Base-by-base conservation (phyloP, 768 basidiomycete genomes). In the Stropharia rugosoannulata region DNA sequence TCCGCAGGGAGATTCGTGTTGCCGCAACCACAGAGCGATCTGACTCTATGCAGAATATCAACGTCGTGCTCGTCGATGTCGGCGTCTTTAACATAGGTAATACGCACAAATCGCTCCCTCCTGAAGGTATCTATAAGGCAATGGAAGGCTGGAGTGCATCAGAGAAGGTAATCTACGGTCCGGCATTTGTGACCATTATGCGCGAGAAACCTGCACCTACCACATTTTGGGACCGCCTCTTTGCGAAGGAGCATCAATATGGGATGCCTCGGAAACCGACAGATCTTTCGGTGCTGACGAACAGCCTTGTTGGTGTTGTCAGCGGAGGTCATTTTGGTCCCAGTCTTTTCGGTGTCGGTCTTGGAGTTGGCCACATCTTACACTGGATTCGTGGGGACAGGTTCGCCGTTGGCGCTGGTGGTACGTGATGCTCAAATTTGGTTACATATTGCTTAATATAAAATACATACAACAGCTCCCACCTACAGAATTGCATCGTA, bases 391-490 rank as follows among this genome's bases (percentile, higher is more conserved):
- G 80, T 32, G 89, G 90, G 2, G 82, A 89, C 51, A 71, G 89
- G 37, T 82, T 90, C 63, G 80, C 84, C 16, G 72, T 93, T 53
- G 92, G 92, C 55, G 86, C 92, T 49, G 92, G 91, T 69, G 89
- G 90, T 93, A 64, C 63, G 81, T 70, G 16, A 0, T 22, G 18
- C 29, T 32, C 15, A 39, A 16, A 29, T 43, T 35, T 46, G 46
- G 9, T 27, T 27, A 58, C 49, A 40, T 44, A 7, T 45, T 10
- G n/a, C 13, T 18, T 40, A 57, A 32, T 25, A 41, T 54, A 67
- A 10, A 16, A 61, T 49, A 59, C 12, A 40, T 52, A 15, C 39
- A 44, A n/a, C 61, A 90, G 91, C 89, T 4, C 71, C 74, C 35
- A 90, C 89, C 5, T 92, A 92, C 62, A 76, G 77, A 49, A 46